Conservation (phyloP, 805 yeast genomes). For the Yarrowia deformans region DNA sequence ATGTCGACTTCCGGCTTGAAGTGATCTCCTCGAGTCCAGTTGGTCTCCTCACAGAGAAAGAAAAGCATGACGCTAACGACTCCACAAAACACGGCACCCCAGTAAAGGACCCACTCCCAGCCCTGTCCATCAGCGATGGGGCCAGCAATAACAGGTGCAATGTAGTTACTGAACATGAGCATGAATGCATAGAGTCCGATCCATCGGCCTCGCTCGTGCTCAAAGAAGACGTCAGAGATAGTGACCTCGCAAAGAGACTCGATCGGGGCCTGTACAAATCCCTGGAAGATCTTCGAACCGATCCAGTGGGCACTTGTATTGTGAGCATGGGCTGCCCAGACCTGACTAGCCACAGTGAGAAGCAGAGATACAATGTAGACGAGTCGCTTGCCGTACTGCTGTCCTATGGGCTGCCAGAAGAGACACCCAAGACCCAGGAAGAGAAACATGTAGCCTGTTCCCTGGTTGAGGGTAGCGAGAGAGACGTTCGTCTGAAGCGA, state of each 20-base stretch:
- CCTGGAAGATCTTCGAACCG: slow-evolving; percentile 54
- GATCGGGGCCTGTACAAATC: slow-evolving; percentile 76
- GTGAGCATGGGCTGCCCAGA: slow-evolving; percentile 55
- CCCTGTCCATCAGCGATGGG: slow-evolving; percentile 64
- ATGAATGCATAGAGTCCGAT: slow-evolving; percentile 77
- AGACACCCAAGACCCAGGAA: slow-evolving; percentile 61
- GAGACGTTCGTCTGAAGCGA: slow-evolving; percentile 52
- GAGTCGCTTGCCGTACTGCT: slow-evolving; percentile 58
- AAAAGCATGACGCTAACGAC: slow-evolving; percentile 61
- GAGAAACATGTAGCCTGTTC: slow-evolving; percentile 60
- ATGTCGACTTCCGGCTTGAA: not conserved
- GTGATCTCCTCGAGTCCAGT: slow-evolving; percentile 51
- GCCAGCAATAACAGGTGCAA: slow-evolving; percentile 84
- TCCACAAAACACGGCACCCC: slow-evolving; percentile 69
- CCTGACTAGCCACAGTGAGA: slow-evolving; percentile 52
- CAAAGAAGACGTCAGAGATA: slow-evolving; percentile 74
- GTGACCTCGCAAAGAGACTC: slow-evolving; percentile 74
- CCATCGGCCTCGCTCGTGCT: slow-evolving; percentile 76
- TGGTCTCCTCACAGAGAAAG: slow-evolving; percentile 74
- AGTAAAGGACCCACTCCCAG: slow-evolving; percentile 84
- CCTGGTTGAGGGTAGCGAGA: slow-evolving; percentile 54
- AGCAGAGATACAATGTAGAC: slow-evolving; percentile 54
- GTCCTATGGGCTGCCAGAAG: slow-evolving; percentile 60
- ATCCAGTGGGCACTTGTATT: slow-evolving; percentile 52
- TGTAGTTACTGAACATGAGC: slow-evolving; percentile 76